phyloP scores from a whole-genome alignment of 768 basidiomycete species.

The Gautieria morchelliformis region DNA sequence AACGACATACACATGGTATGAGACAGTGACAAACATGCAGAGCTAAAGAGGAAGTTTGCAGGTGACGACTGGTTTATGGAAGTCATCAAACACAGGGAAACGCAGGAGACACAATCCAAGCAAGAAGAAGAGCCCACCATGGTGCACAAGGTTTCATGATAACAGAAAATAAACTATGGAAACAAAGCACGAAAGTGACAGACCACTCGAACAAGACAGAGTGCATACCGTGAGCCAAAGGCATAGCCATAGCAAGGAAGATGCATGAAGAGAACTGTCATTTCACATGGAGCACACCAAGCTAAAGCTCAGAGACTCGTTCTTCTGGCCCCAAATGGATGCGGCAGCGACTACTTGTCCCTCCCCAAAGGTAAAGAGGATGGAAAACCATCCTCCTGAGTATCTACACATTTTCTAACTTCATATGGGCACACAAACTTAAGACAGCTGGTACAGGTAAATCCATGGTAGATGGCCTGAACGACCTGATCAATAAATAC shows the following conservation, averaged over 20 bases:
- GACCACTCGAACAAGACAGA: not conserved
- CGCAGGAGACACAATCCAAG: not conserved
- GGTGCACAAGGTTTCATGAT: not conserved
- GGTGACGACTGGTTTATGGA: not conserved
- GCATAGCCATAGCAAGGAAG: not conserved
- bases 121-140: not conserved
- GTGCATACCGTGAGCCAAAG: not conserved
- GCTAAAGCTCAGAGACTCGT: too few species aligned
- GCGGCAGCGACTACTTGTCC: too few species aligned
- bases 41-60: not conserved
- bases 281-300: too few species aligned
- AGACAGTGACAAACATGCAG: not conserved
- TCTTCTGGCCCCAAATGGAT: too few species aligned
- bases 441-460: too few species aligned
- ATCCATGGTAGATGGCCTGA: too few species aligned
- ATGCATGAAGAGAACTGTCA: too few species aligned
- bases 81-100: not conserved
- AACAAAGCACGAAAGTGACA: constrained; percentile 12
- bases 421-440: too few species aligned
- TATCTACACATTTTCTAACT: too few species aligned
- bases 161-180: constrained; percentile 14
- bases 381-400: too few species aligned
- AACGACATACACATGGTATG: constrained; percentile 9
- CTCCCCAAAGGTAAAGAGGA: too few species aligned
- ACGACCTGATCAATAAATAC: too few species aligned